These are phyloP conservation scores for Ophiocordyceps australis DNA, from an alignment of 2,329 filamentous ascomycete genomes.

Conservation along the genomic window DNA sequence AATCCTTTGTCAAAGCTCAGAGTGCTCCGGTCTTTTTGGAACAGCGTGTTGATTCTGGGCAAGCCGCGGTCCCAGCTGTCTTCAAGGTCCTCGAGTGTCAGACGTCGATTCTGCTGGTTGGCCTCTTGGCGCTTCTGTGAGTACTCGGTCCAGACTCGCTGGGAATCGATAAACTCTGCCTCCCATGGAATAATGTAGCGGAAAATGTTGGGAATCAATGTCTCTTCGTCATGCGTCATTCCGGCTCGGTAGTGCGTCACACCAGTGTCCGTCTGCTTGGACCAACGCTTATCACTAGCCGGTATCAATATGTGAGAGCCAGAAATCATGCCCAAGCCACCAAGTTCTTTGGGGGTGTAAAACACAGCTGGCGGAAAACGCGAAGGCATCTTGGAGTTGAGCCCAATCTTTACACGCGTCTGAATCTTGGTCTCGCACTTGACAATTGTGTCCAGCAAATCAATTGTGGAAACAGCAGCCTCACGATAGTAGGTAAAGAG, in stretches of 20 bases:
- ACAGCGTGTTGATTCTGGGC: constrained; percentile 93
- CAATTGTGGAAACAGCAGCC: constrained; percentile 87
- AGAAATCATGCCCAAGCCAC: constrained; percentile 96
- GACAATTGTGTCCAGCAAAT: constrained; percentile 89
- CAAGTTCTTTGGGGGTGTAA: constrained; percentile 95
- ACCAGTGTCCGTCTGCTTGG: constrained; percentile 91
- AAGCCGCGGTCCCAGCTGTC: constrained; percentile 97
- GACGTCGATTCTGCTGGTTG: constrained; percentile 86
- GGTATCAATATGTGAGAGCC: constrained; percentile 96
- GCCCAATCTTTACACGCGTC: constrained; percentile 92
- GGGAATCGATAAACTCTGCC: constrained; percentile 95
- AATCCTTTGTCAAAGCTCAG: constrained; percentile 98
- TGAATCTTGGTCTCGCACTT: constrained; percentile 99
- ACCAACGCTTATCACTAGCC: constrained; percentile 95
- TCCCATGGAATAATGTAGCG: constrained; percentile 99
- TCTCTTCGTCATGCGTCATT: constrained; percentile 98
- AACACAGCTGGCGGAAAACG: constrained; percentile 97
- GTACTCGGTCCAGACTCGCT: constrained; percentile 98
- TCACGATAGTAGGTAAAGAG: constrained; percentile 98
- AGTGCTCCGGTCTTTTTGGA: constrained; percentile 96
- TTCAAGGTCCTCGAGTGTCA: constrained; percentile 91
- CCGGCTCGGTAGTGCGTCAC: constrained; percentile 93
- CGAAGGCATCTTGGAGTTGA: constrained; percentile 99
- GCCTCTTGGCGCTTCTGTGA: constrained; percentile 95
- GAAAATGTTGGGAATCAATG: constrained; percentile 96